Percentiles rank a stretch among this genome's conserved stretches.
Conservation (phyloP, 176 grass and related monocot species). For the Bromus sterilis region DNA sequence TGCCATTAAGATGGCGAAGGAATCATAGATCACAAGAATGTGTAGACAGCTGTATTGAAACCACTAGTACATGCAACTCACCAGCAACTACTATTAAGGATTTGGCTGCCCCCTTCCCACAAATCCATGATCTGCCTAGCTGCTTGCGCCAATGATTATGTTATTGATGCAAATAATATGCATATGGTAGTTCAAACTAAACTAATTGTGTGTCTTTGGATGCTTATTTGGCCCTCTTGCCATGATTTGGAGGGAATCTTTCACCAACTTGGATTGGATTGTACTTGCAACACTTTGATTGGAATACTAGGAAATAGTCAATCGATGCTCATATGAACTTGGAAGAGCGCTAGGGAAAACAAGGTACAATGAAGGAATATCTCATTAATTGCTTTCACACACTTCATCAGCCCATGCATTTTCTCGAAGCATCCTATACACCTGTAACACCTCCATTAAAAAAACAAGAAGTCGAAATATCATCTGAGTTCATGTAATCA, state of each 20-base stretch:
- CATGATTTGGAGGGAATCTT: conserved; percentile 46
- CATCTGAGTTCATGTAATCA: neutral
- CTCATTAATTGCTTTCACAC: neutral
- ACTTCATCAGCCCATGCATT: neutral
- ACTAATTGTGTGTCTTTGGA: conserved; percentile 5
- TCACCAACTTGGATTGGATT: conserved; percentile 14
- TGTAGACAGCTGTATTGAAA: neutral
- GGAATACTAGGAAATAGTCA: neutral
- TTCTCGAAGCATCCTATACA: neutral
- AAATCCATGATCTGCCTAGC: conserved; percentile 10
- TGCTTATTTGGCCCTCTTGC: conserved; percentile 4
- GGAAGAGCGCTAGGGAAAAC: neutral
- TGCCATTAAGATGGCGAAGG: neutral
- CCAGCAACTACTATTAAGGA: neutral
- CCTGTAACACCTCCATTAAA: neutral
- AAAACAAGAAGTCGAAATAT: neutral
- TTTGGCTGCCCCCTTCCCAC: neutral
- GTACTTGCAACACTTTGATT: conserved; percentile 15
- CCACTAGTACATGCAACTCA: conserved; percentile 11
- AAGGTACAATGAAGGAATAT: conserved; percentile 6
- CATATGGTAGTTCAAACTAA: conserved; percentile 24
- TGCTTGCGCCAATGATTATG: conserved; percentile 1
- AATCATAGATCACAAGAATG: neutral
- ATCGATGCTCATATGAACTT: conserved; percentile 12
- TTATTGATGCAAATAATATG: neutral